phyloP scores from a whole-genome alignment of 192 early-diverging fungal genomes.

The Coemansia erecta region DNA sequence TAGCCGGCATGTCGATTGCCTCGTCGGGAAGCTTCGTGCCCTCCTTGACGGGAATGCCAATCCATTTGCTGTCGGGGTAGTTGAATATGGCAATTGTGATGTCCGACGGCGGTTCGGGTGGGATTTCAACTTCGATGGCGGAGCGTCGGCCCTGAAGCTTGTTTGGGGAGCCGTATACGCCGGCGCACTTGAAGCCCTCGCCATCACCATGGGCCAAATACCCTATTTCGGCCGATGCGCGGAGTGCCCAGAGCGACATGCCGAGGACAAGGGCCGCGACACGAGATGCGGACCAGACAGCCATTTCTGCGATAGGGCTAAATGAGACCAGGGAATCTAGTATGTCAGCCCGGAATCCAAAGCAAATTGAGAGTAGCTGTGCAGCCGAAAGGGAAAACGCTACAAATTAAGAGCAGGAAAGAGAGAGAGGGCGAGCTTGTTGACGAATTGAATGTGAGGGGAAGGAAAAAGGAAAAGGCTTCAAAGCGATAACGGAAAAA shows the following conservation, averaged over 20 bases:
- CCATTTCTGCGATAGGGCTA: not conserved
- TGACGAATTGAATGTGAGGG: not conserved
- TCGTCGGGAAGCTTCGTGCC: conserved; percentile 36
- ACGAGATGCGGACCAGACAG: not conserved
- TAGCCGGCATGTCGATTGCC: conserved; percentile 17
- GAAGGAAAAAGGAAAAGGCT: too few relatives aligned
- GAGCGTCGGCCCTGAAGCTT: conserved; percentile 26
- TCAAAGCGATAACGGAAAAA: too few relatives aligned
- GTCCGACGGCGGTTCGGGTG: conserved; percentile 40
- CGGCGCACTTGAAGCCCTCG: conserved; percentile 49
- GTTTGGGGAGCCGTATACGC: conserved; percentile 33
- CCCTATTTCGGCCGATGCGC: conserved; percentile 22
- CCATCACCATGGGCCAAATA: conserved; percentile 39
- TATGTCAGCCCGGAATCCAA: not conserved
- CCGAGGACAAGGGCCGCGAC: not conserved
- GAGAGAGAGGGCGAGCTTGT: not conserved
- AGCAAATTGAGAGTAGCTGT: not conserved
- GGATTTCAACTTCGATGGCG: conserved; percentile 34
- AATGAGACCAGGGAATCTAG: not conserved
- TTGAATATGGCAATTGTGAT: conserved; percentile 40
- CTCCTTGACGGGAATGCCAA: conserved; percentile 41
- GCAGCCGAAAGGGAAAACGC: too few relatives aligned
- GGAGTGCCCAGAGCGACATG: conserved; percentile 5
- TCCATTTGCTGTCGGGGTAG: conserved; percentile 46
- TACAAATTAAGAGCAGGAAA: too few relatives aligned